Base-by-base conservation (phyloP, 1,284 basidiomycete species). In the Boletus calvinii region DNA sequence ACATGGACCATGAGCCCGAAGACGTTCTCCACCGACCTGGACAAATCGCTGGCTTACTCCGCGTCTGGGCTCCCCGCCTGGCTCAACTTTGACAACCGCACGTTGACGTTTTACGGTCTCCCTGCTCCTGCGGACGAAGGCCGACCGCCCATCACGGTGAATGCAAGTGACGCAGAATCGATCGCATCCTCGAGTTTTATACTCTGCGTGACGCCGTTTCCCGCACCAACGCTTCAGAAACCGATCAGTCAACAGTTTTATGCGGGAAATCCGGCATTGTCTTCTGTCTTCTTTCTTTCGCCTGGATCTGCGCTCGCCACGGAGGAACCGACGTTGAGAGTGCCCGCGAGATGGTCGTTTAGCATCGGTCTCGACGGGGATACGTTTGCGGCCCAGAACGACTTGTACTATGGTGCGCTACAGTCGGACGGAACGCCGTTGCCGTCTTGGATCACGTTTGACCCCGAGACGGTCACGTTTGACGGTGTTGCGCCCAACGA, bases 301-400 rank as follows among this genome's bases (percentile, higher is more conserved):
- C 69, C 74, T 2, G 72, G 74, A 40, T 88, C 87, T 18, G 80
- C 83, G 15, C 69, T 90, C 39, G 60, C 64, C 17, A 75, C 76
- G 13, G 60, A 67, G 15, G 76, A 77, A 46, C 88, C 89, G 20
- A 77, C 82, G 12, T 68, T 97, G 50, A 78, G 92, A 40, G 79
- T 96, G 9, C 94, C 92, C 1, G 81, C 83, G 2, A 73, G 76
- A 29, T 97, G 94, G 93, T 93, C 91, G 0, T 98, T 96, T 72
- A 94, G 91, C 61, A 79, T 98, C 52, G 95, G 94, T 10, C 85
- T 97, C 61, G 73, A 84, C 38, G 76, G 81, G 54, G 74, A 80
- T 46, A 94, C 90, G 1, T 90, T 87, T 66, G 63, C 64, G 1
- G 72, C 78, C 15, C 50, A 65, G 17, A 71, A 72, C 44, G 68